These are phyloP conservation scores for Pseudogymnoascus sp. DNA, from an alignment of 2,329 filamentous ascomycete species.

Conservation along the genomic window DNA sequence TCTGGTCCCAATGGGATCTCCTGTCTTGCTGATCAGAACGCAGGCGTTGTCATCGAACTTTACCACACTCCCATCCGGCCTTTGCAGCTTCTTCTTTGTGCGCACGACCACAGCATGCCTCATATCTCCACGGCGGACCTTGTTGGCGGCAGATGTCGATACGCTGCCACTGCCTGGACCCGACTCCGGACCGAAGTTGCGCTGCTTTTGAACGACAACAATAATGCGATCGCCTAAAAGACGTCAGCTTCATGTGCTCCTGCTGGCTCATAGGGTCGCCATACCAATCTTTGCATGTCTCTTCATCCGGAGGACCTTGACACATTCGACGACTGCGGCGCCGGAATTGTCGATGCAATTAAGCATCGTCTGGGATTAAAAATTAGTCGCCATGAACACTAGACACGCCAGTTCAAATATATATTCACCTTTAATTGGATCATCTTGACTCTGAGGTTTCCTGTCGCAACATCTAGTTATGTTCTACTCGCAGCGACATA, in stretches of 20 bases:
- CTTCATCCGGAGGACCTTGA: conserved; percentile 86
- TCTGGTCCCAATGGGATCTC: conserved; percentile 87
- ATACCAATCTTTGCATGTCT: conserved; percentile 79
- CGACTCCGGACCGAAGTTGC: conserved; percentile 63
- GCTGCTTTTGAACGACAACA: conserved; percentile 94
- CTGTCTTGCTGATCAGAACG: conserved; percentile 92
- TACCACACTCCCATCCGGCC: conserved; percentile 81
- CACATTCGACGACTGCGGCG: conserved; percentile 93
- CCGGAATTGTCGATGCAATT: conserved; percentile 99
- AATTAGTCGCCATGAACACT: background rate
- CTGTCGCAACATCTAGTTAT: conserved; percentile 2
- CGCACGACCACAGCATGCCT: conserved; percentile 92
- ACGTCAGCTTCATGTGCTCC: conserved; percentile 10
- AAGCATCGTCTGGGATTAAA: conserved; percentile 66
- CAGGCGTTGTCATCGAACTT: conserved; percentile 98
- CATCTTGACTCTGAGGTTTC: conserved; percentile 51
- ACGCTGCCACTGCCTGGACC: conserved; percentile 59
- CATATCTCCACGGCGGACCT: conserved; percentile 93
- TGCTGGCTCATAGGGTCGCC: conserved; percentile 20
- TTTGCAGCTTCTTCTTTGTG: conserved; percentile 77
- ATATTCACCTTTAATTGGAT: conserved; percentile 73
- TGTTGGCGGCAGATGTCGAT: conserved; percentile 69
- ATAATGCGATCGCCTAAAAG: conserved; percentile 83
- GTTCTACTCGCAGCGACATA: background rate
- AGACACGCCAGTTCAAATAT: accelerated